These are phyloP conservation scores for Piromyces finnis DNA, from an alignment of 192 early-diverging fungal genomes.

Conservation along the genomic window DNA sequence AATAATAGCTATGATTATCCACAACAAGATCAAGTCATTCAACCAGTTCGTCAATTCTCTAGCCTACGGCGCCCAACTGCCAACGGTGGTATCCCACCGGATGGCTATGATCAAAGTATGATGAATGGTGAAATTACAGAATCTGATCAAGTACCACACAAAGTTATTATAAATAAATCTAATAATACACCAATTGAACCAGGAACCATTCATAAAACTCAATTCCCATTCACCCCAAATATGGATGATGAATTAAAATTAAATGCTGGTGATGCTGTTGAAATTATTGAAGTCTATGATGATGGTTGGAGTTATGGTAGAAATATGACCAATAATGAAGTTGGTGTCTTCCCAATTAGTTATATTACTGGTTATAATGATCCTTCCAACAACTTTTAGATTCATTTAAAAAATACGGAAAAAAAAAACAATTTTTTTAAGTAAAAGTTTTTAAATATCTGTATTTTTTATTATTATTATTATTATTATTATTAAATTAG, in stretches of 20 bases:
- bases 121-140: neutral
- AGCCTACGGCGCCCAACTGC: neutral
- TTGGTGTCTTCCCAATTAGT: neutral
- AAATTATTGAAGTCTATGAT: slow-evolving; percentile 11
- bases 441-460: no score
- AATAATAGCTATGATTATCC: neutral
- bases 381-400: neutral
- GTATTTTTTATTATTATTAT: no score
- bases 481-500: no score
- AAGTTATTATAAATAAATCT: neutral
- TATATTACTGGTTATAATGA: neutral
- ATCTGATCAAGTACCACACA: neutral
- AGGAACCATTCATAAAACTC: neutral
- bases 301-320: slow-evolving; percentile 11
- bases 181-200: neutral
- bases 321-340: neutral
- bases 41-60: neutral
- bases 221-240: slow-evolving; percentile 3
- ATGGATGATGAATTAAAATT: slow-evolving; percentile 11
- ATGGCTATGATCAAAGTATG: neutral
- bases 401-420: neutral
- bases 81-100: neutral
- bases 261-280: slow-evolving; percentile 9
- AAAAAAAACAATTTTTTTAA: no score
- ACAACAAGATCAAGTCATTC: neutral